Evolutionary conservation across 1,139 yeast species (phyloP).

Genomic region (Scheffersomyces parashehatae): DNA sequence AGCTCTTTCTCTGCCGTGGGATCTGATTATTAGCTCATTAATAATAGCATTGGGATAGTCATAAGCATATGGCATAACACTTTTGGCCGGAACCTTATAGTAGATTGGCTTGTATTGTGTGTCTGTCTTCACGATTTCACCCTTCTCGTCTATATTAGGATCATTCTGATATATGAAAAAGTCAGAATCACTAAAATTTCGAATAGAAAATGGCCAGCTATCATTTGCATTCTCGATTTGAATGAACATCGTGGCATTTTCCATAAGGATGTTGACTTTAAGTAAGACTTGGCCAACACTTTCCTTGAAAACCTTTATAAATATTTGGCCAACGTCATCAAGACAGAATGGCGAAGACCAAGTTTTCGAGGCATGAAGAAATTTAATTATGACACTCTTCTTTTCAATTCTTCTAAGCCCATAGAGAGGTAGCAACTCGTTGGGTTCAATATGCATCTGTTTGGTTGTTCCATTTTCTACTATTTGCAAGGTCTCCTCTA

Average conservation of each 20-base stretch:
- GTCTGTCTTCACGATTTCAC: constrained; percentile 53
- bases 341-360: constrained; percentile 92
- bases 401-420: constrained; percentile 49
- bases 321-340: constrained; percentile 75
- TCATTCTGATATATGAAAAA: constrained; percentile 84
- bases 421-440: constrained; percentile 63
- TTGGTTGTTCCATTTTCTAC: constrained; percentile 70
- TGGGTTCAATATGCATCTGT: constrained; percentile 45
- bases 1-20: constrained; percentile 73
- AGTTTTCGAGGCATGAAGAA: constrained; percentile 55
- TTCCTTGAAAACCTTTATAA: constrained; percentile 65
- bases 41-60: constrained; percentile 91
- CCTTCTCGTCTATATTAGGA: constrained; percentile 75
- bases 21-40: constrained; percentile 74
- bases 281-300: constrained; percentile 67
- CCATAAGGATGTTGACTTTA: constrained; percentile 72
- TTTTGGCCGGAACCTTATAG: constrained; percentile 80
- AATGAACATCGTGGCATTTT: constrained; percentile 78
- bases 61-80: constrained; percentile 99
- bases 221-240: constrained; percentile 71
- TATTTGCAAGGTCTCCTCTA: constrained; percentile 56
- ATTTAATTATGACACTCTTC: constrained; percentile 61
- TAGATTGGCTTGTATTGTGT: constrained; percentile 68
- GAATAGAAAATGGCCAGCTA: constrained; percentile 89
- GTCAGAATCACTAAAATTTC: constrained; percentile 85